Evolutionary conservation across 2,329 filamentous ascomycete species (phyloP).

Genomic region (Ciborinia camelliae): DNA sequence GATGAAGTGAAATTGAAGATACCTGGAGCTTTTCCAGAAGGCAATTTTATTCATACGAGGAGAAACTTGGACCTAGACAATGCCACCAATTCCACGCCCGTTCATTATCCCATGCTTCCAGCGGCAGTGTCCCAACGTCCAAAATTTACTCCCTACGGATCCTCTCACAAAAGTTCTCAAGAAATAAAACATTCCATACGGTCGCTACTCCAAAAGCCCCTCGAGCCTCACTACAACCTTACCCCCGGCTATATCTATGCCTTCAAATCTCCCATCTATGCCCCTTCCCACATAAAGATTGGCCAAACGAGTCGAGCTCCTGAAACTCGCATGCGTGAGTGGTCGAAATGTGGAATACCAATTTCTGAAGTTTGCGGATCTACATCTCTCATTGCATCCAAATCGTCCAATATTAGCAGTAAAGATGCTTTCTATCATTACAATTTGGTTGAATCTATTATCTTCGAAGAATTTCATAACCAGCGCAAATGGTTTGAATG

Average conservation of each 20-base stretch:
- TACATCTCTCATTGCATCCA: background rate
- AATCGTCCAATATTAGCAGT: background rate
- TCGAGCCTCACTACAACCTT: background rate
- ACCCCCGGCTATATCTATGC: conserved; percentile 1
- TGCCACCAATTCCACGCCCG: background rate
- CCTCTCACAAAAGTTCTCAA: background rate
- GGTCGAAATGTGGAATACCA: conserved; percentile 20
- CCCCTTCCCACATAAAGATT: conserved; percentile 20
- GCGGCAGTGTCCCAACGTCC: background rate
- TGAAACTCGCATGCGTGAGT: conserved; percentile 13
- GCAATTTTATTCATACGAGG: too few relatives aligned
- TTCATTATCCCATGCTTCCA: background rate
- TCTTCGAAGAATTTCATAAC: conserved; percentile 22
- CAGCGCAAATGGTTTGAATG: conserved; percentile 20
- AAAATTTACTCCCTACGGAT: background rate
- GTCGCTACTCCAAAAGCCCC: background rate
- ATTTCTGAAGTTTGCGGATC: background rate
- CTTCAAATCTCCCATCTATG: conserved; percentile 3
- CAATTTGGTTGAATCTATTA: conserved; percentile 21
- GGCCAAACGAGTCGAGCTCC: conserved; percentile 17
- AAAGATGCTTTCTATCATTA: conserved; percentile 21
- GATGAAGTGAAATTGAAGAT: background rate
- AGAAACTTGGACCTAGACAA: background rate
- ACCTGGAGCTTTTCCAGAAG: background rate
- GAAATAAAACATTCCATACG: conserved; percentile 6